Evolutionary conservation across 345 rosid species (phyloP).

Genomic region (Combretum micranthum): DNA sequence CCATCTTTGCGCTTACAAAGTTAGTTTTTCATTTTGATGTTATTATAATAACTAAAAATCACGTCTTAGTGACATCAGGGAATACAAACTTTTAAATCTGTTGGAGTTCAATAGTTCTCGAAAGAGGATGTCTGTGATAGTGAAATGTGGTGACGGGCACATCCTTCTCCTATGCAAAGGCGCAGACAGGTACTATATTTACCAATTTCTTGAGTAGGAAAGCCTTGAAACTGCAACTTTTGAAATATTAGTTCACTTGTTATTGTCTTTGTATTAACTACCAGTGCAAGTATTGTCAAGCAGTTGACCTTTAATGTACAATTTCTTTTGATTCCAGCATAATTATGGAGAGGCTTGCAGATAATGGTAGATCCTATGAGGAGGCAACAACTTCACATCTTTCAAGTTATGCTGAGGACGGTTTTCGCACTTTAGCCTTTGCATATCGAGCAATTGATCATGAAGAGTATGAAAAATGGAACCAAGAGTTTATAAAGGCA

Average conservation of each 20-base stretch:
- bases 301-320: not conserved
- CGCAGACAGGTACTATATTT: slow-evolving; percentile 60
- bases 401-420: slow-evolving; percentile 58
- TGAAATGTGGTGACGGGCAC: slow-evolving; percentile 53
- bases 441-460: slow-evolving; percentile 42
- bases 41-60: slow-evolving; percentile 2
- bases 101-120: slow-evolving; percentile 67
- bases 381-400: slow-evolving; percentile 47
- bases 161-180: slow-evolving; percentile 76
- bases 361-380: slow-evolving; percentile 42
- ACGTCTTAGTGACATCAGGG: slow-evolving; percentile 31
- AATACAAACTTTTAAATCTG: slow-evolving; percentile 58
- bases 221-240: not conserved
- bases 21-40: not conserved
- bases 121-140: slow-evolving; percentile 81
- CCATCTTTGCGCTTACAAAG: not conserved
- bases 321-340: slow-evolving; percentile 34
- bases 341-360: slow-evolving; percentile 60
- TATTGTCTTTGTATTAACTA: too few species aligned
- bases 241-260: too few species aligned
- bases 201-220: not conserved
- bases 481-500: slow-evolving; percentile 41
- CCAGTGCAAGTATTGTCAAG: too few species aligned
- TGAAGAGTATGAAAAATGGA: slow-evolving; percentile 50
- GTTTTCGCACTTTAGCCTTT: slow-evolving; percentile 72